These are phyloP conservation scores for Yarrowia osloensis DNA, from an alignment of 805 yeast genomes.

Conservation along the genomic window DNA sequence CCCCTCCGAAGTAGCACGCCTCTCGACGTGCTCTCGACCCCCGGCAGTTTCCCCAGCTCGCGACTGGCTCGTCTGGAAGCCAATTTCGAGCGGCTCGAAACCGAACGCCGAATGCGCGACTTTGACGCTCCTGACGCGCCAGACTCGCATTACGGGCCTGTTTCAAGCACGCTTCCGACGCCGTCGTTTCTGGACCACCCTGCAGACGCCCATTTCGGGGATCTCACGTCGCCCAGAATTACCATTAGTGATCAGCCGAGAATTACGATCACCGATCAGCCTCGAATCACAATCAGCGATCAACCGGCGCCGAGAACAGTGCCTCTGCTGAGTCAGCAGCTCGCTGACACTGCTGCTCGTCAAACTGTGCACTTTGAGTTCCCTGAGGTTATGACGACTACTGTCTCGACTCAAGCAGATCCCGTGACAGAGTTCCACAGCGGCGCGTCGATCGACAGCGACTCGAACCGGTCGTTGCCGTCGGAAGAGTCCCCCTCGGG, in stretches of 20 bases:
- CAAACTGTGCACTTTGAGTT: neutral
- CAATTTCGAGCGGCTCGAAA: neutral
- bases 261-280: too few relatives aligned
- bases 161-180: neutral
- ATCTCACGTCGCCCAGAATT: neutral
- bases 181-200: neutral
- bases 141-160: neutral
- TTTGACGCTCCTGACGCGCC: neutral
- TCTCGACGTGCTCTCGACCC: too few relatives aligned
- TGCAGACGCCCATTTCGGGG: slow-evolving; percentile 6
- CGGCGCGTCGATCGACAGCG: neutral
- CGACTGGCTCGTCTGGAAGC: neutral
- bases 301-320: neutral
- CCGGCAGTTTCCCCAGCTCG: too few relatives aligned
- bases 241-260: neutral
- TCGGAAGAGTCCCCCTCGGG: neutral
- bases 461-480: slow-evolving; percentile 1
- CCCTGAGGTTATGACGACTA: neutral
- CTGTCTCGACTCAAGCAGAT: neutral
- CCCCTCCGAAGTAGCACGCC: neutral
- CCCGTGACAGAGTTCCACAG: neutral
- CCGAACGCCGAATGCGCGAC: neutral
- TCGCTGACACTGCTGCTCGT: neutral
- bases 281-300: neutral
- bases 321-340: neutral